Evolutionary conservation across 1,284 basidiomycete species (phyloP).

Genomic region (Naganishia liquefaciens): DNA sequence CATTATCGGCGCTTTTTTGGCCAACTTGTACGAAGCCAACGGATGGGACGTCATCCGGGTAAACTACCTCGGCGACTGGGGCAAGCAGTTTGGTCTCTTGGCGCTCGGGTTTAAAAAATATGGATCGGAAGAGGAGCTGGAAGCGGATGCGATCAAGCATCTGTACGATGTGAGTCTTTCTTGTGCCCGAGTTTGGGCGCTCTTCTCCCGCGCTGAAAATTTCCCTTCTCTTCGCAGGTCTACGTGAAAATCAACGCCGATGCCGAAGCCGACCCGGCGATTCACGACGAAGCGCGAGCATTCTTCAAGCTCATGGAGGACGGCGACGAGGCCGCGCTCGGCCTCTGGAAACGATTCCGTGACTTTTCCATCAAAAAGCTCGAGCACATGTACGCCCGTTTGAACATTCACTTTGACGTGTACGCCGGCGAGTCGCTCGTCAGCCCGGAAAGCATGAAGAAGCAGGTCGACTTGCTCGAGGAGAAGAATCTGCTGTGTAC

Average conservation of each 20-base stretch:
- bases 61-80: conserved; percentile 96
- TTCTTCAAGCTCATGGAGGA: conserved; percentile 99
- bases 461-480: conserved; percentile 60
- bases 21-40: conserved; percentile 86
- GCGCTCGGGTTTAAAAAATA: conserved; percentile 91
- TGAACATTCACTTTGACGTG: conserved; percentile 91
- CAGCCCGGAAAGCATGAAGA: conserved; percentile 72
- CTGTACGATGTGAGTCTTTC: conserved; percentile 66
- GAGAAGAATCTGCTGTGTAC: conserved; percentile 60
- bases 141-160: conserved; percentile 90
- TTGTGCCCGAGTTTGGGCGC: no score
- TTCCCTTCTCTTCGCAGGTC: conserved; percentile 52
- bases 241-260: conserved; percentile 85
- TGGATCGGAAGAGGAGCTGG: conserved; percentile 78
- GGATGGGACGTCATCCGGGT: conserved; percentile 89
- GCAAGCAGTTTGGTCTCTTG: conserved; percentile 82
- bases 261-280: conserved; percentile 57
- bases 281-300: conserved; percentile 79
- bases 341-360: conserved; percentile 91
- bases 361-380: conserved; percentile 90
- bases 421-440: conserved; percentile 95
- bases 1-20: conserved; percentile 93
- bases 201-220: not conserved
- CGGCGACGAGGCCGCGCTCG: conserved; percentile 77
- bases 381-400: conserved; percentile 79